phyloP scores from a whole-genome alignment of 2,329 filamentous ascomycete genomes.

The Aspergillus ustus region DNA sequence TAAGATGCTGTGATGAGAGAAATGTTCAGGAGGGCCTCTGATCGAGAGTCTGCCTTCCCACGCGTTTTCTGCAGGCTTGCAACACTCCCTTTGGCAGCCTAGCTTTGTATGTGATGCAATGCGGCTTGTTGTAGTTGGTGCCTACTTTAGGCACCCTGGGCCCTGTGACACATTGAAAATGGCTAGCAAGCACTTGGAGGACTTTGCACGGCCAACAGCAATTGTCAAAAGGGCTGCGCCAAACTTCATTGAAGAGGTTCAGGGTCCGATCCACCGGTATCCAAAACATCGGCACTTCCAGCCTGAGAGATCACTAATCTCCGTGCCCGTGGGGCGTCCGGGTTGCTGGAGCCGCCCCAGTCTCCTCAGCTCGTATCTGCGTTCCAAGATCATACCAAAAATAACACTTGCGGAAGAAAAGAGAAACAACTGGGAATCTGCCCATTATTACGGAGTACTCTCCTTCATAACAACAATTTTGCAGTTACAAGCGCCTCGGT shows the following conservation, averaged over 20 bases:
- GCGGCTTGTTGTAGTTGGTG: background rate
- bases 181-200: background rate
- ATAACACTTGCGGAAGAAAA: background rate
- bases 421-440: background rate
- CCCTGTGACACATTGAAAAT: background rate
- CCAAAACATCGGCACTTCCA: background rate
- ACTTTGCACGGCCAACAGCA: background rate
- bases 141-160: conserved; percentile 9
- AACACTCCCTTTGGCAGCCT: background rate
- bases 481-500: background rate
- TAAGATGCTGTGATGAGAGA: background rate
- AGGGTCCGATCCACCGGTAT: background rate
- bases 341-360: background rate
- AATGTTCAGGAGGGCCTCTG: background rate
- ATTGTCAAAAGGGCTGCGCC: background rate
- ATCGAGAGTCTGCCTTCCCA: background rate
- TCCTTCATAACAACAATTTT: background rate
- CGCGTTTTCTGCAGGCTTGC: background rate
- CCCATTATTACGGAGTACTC: background rate
- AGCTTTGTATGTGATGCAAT: background rate
- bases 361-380: background rate
- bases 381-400: background rate
- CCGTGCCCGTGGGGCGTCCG: background rate
- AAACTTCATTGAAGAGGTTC: background rate
- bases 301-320: background rate